Evolutionary conservation across 2,329 filamentous ascomycete genomes (phyloP), one percentile per base, ranked within the genome.

Genomic region (Fusarium continuum): DNA sequence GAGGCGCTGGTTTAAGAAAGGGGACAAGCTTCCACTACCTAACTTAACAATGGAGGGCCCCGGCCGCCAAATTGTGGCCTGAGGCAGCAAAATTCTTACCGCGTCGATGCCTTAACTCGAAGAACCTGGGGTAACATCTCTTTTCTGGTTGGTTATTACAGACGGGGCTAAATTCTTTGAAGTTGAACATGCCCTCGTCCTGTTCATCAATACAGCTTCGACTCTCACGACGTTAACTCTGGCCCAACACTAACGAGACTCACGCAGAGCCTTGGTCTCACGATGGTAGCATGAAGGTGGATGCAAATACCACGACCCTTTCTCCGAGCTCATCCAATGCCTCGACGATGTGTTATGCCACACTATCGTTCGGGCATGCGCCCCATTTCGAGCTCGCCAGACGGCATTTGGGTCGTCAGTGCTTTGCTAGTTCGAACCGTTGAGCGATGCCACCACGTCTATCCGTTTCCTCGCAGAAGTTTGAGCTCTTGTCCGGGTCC

Each of bases 401-500:
- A 69, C 17, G 70, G 69, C 59, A 57, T 74, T 43, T 75, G 73
- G 71, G 68, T 75, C 55, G 71, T 74, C 22, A 74, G 76, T 51
- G 57, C 61, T 13, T 70, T 76, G 66, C 71, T 77, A n/a, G 45
- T 62, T 11, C 71, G 70, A 49, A 72, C 75, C 47, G 65, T 74
- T 68, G 72, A 76, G 26, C 71, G 67, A 38, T 75, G 71, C 17
- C 62, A 68, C n/a, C 70, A 69, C 17, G 40, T 61, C 8, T 55
- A 53, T n/a, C 14, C 54, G 6, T 49, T 54, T 10, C 46, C 68
- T 5, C 59, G 62, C 20, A 73, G 78, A 41, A 66, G 57, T 25
- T 60, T 80, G 11, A 78, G 76, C 67, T 82, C 80, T 22, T 76
- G 80, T 7, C 81, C 82, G 0, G 85, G 84, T 0, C 84, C 84